Conservation (phyloP, 176 grass and related monocot genomes). For the Oryza glaberrima region DNA sequence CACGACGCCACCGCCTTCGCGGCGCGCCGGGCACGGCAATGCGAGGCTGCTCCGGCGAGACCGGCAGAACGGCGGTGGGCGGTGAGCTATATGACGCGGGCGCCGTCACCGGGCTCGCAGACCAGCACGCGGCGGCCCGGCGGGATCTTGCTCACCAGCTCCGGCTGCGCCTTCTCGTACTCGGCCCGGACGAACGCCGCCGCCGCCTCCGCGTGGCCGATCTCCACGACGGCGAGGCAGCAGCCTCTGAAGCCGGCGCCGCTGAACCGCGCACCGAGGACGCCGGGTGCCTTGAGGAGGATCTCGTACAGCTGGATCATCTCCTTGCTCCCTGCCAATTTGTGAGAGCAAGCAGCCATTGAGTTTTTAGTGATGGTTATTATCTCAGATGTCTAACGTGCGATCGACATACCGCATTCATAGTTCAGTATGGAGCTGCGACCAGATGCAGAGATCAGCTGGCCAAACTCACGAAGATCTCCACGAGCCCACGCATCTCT, state of each 20-base stretch:
- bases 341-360: background rate
- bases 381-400: background rate
- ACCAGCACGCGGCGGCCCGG: conserved; percentile 66
- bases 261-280: conserved; percentile 85
- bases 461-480: conserved; percentile 74
- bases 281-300: conserved; percentile 82
- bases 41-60: no score
- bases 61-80: no score
- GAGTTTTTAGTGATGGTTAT: no score
- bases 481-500: conserved; percentile 71
- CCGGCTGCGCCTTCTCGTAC: conserved; percentile 72
- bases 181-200: conserved; percentile 61
- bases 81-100: conserved; percentile 48
- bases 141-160: conserved; percentile 63
- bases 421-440: conserved; percentile 92
- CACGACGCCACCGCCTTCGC: no score
- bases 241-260: conserved; percentile 96
- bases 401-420: conserved; percentile 70
- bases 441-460: conserved; percentile 79
- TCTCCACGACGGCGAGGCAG: conserved; percentile 76
- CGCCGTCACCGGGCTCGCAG: conserved; percentile 70
- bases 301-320: conserved; percentile 97
- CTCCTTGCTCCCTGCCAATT: conserved; percentile 72
- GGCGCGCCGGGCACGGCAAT: no score
- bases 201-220: conserved; percentile 53